Evolutionary conservation across 129 eudicot species (phyloP), one percentile per base, ranked within the genome.

Genomic region (carrot (Daucus carota)): DNA sequence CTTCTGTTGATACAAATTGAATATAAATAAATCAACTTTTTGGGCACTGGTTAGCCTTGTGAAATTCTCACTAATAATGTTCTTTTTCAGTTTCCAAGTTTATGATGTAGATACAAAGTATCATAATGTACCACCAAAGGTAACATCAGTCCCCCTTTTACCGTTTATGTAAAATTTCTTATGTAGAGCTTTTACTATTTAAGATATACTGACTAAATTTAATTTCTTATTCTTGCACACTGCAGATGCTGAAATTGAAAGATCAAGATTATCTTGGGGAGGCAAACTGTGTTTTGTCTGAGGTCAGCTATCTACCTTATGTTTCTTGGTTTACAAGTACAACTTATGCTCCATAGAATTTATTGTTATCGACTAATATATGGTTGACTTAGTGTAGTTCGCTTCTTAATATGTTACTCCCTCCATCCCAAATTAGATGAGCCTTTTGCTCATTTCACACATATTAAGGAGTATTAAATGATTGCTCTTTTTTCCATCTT

Each of bases 191-290:
- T 22, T 45, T 4, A n/a, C 20, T 16, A 62, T 62, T 38, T 11
- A 32, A 33, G 42, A 43, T 66, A 8, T 66, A 22, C 71, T 29
- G 71, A 66, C 32, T 65, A 32, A 65, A 13, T 32, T 32, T 4
- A 13, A 31, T 66, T 2, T 79, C 24, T 73, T 84, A 45, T 62
- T 73, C 70, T 73, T 13, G 38, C 60, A 31, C 46, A 24, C 69
- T 85, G 80, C 86, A 95, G 99, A 77, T 59, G 73, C 87, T 92
- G 80, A 83, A 92, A 45, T 88, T 95, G 83, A 63, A 82, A 62
- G 97, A 90, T 77, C 99, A 95, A 85, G 99, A 95, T 41, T 95
- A 83, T 83, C 90, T 95, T 75, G 99, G 99, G 57, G 97, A 91
- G 90, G 86, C 92, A 75, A 95, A 76, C 74, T 95, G 97, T 88